Evolutionary conservation across 2,329 filamentous ascomycete species (phyloP), one percentile per base, ranked within the genome.

Genomic region (Cytospora leucostoma): DNA sequence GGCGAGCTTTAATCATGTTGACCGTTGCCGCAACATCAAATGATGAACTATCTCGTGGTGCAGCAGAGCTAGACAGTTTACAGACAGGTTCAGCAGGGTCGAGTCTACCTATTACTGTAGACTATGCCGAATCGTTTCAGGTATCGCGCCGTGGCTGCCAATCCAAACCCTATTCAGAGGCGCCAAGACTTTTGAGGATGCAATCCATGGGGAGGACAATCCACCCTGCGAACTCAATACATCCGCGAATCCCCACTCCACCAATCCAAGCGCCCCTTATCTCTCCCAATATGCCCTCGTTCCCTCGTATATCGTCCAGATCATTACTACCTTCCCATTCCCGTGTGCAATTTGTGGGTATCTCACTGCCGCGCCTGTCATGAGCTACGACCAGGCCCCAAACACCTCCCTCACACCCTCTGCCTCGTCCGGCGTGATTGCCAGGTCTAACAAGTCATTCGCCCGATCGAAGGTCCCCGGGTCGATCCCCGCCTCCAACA

Each of bases 391-490:
- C 58, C n/a, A 59, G 32, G 52, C 58, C n/a, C 72, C 75, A 69
- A 79, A 79, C 19, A 76, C 74, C 51, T 71, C 71, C 7, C 74
- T 71, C 15, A 79, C 66, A 17, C 74, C 77, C 62, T 82, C 78
- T 2, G 82, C 82, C 62, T 85, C 82, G 49, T 96, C 91, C 0
- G 92, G 89, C 59, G 91, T 95, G 27, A 97, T 85, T 2, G 87
- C 86, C 65, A 92, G 80, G 73, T 97, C 92, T 47, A 98, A 75
- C 66, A 99, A 79, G 71, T 90, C 87, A 69, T 94, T 88, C 4
- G 95, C 94, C 75, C 89, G 87, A 67, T 94, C 91, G 1, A 89
- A 85, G 1, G 92, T 91, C 67, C 92, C 91, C 34, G 89, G 85
- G 40, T 90, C 89, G 59, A 96, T 89, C 0, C 88, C 88, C 1